Base-by-base conservation (phyloP, 805 yeast genomes). In the Saccharomycopsis schoenii region DNA sequence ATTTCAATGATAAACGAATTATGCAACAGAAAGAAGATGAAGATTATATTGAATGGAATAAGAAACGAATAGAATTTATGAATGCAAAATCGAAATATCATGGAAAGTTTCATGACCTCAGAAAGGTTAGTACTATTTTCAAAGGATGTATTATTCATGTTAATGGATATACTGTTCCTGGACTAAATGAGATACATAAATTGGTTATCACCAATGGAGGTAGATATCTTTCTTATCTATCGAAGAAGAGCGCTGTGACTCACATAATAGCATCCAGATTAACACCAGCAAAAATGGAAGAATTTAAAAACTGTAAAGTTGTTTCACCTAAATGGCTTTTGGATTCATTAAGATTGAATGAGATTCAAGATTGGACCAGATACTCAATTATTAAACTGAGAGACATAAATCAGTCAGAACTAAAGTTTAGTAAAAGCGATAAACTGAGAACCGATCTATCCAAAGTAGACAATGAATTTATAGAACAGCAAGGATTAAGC, bases 161-260 rank as follows among this genome's bases (percentile, higher is more conserved):
- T n/a, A 92, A 91, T 68, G 99, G 99, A 0, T 83, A 87, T 67
- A 93, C 98, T 0, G 74, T 73, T 1, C 98, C 98, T 0, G 83
- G 92, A n/a, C 80, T 90, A 15, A 73, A 80, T 51, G 86, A 83
- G 62, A 73, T 94, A 37, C 93, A 88, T 67, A 80, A 84, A 60
- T 67, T 89, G 66, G 84, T 93, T 1, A 81, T 88, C 1, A 66
- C 83, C 10, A 80, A 92, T 71, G 97, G 98, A 0, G 99, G 99
- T 0, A 77, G 74, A 58, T 89, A 88, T 64, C 68, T 86, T 24
- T 86, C 86, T 64, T 84, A 82, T 71, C 71, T 93, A 51, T 77
- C 82, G 4, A 83, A 86, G 4, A 92, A 92, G 69, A 80, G 86
- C 2, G 76, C 79, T 11, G 94, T 86, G 0, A 88, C 97, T 0